phyloP scores from a whole-genome alignment of 2,329 filamentous ascomycete species.

The Botrytis fabae region DNA sequence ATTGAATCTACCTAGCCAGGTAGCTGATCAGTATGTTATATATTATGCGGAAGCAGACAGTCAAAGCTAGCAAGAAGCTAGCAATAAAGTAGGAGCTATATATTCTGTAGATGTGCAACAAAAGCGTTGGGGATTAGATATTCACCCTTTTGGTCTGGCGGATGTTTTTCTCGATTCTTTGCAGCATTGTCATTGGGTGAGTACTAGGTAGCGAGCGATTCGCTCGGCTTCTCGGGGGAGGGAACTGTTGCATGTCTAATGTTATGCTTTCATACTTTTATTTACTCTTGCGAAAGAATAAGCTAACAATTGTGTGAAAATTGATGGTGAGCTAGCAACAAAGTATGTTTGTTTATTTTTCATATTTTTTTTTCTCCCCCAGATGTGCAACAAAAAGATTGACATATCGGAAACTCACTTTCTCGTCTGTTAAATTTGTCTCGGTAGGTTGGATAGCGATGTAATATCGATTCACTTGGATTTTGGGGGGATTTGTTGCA shows the following conservation, averaged over 20 bases:
- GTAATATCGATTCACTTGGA: not conserved
- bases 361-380: too few relatives aligned
- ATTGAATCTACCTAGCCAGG: accelerated
- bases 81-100: not conserved
- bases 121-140: not conserved
- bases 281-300: too few relatives aligned
- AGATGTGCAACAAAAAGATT: too few relatives aligned
- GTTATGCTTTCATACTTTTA: too few relatives aligned
- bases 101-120: not conserved
- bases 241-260: too few relatives aligned
- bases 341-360: too few relatives aligned
- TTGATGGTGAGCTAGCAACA: too few relatives aligned
- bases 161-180: not conserved
- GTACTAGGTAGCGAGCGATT: not conserved
- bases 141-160: not conserved
- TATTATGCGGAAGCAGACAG: not conserved
- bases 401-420: too few relatives aligned
- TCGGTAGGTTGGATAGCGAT: too few relatives aligned
- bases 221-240: too few relatives aligned
- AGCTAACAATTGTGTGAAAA: too few relatives aligned
- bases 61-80: not conserved
- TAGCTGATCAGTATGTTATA: not conserved
- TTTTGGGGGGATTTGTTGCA: not conserved
- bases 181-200: not conserved
- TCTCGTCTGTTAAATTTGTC: too few relatives aligned